Evolutionary conservation across 1,284 basidiomycete species (phyloP), one percentile per base, ranked within the genome.

Genomic region (Tremellales sp.): DNA sequence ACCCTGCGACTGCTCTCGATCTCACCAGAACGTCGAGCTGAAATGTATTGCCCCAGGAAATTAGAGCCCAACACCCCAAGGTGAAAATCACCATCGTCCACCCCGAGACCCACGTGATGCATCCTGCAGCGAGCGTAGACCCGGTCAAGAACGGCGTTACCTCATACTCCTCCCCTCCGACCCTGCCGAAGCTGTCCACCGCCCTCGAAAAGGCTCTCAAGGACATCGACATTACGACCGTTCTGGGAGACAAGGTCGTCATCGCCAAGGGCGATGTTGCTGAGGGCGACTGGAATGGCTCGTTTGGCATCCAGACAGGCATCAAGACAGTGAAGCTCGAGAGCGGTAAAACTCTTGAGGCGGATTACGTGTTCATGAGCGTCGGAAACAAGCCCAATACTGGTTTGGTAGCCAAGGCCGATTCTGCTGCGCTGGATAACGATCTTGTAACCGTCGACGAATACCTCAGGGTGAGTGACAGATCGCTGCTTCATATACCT

Each of bases 341-440:
- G 24, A 55, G 57, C n/a, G 74, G 73, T 3, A 48, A 60, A 32
- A 47, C 34, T 2, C 37, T 76, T 31, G 48, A 68, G 37, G 68
- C 74, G 44, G 75, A 77, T 56, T 77, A 63, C 52, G 57, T 77
- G 29, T 66, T 76, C 41, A 33, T 74, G 40, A 66, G 69, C 8
- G 61, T 63, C 13, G 76, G 76, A 12, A 74, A 72, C 56, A 58
- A 51, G 24, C 67, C 74, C n/a, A 72, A 74, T 50, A 63, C 70
- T 1, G 39, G 38, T 4, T 50, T 76, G 40, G 58, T 76, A 12
- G 33, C 49, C 8, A 43, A 54, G 1, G 59, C 53, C 37, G 68
- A 75, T 53, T 38, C 63, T 0, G 19, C 45, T 12, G 67, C 73
- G n/a, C 22, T 74, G 24, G 50, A 66, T 39, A 28, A 46, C 5